Percentiles rank a stretch among this genome's conserved stretches.
Evolutionary conservation across 331 rosid species (phyloP).

Genomic region (Cydonia oblonga): DNA sequence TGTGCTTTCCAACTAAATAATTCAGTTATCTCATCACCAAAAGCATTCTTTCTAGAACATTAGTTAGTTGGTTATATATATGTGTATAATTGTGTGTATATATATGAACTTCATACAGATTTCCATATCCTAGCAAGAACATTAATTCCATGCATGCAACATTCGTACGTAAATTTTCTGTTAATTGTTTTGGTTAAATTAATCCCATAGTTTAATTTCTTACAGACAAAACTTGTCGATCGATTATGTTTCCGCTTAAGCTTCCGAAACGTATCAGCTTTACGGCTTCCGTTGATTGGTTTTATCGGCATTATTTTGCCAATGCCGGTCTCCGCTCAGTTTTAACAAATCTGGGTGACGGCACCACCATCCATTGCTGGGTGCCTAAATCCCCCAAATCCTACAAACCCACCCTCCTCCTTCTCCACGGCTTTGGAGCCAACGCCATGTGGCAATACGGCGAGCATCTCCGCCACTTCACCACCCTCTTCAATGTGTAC

Average conservation of each 20-base stretch:
- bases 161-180: not conserved
- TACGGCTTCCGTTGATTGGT: constrained; percentile 49
- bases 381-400: constrained; percentile 34
- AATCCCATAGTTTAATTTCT: not conserved
- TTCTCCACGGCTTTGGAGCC: constrained; percentile 68
- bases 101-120: not conserved
- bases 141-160: not conserved
- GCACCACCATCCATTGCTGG: constrained; percentile 67
- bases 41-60: not conserved
- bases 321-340: constrained; percentile 53
- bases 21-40: not conserved
- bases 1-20: not conserved
- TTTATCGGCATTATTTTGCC: constrained; percentile 36
- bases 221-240: not conserved
- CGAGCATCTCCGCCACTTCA: constrained; percentile 37
- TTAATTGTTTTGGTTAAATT: not conserved
- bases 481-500: constrained; percentile 36
- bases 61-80: not conserved
- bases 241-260: constrained; percentile 3
- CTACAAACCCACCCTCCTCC: constrained; percentile 38
- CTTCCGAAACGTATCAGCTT: constrained; percentile 30
- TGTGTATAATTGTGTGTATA: not conserved
- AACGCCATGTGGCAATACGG: constrained; percentile 81
- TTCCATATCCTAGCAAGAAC: not conserved
- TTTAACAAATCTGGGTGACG: constrained; percentile 36